Conservation (phyloP, 306 rosid species). For the Prunus mongolica region DNA sequence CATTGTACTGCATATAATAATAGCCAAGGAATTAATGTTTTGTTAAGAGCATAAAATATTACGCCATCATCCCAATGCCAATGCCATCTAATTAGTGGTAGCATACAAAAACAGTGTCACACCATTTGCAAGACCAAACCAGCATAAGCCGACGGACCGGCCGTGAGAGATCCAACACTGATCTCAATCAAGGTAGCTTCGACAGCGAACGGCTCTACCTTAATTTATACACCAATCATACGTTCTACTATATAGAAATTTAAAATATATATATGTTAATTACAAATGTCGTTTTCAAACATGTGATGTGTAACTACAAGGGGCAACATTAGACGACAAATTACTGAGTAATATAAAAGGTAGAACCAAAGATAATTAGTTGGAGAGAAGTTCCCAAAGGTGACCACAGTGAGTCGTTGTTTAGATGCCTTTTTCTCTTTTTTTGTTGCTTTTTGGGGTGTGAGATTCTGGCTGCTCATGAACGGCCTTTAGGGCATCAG, state of each 20-base stretch:
- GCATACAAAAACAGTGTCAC: slow-evolving; percentile 8
- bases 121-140: background rate
- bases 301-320: background rate
- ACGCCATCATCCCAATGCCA: background rate
- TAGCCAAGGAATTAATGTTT: background rate
- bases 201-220: background rate
- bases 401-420: background rate
- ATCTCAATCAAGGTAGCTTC: background rate
- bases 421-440: background rate
- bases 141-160: slow-evolving; percentile 7
- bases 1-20: too few species aligned
- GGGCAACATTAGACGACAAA: slow-evolving; percentile 9
- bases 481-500: background rate
- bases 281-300: background rate
- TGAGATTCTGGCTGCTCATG: background rate
- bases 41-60: background rate
- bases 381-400: background rate
- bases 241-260: background rate
- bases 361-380: background rate
- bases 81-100: background rate
- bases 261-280: background rate
- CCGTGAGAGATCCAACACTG: slow-evolving; percentile 2
- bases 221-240: background rate
- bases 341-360: background rate
- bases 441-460: background rate